Evolutionary conservation across 129 eudicot species (phyloP), one percentile per base, ranked within the genome.

Genomic region (Lactuca sativa): DNA sequence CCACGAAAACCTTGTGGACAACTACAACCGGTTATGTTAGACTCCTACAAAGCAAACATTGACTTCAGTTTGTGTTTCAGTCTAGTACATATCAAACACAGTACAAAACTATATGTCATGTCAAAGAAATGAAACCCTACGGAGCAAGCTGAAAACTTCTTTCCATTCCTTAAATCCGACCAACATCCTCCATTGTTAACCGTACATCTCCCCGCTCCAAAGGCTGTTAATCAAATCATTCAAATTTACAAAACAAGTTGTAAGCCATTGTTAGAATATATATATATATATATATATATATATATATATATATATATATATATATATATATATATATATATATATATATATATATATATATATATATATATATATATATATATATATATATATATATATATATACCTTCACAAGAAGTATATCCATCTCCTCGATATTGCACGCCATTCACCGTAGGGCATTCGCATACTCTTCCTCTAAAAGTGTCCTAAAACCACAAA

Each of bases 361-460:
- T n/a, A 10, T 48, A 18, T 34, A 17, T 52, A 40, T 6, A 64
- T 34, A 67, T 69, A 93, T n/a, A 10, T 48, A 18, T 34, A 17
- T 52, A 40, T 6, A 64, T 34, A 67, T 69, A 93, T n/a, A n/a
- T n/a, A 10, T 48, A 18, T 34, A 17, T 52, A 40, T 6, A 64
- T 34, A 67, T 69, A 93, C 99, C 91, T 87, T 87, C 67, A 67
- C 99, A 95, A 64, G 85, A 78, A 3, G 66, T 78, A 70, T 95
- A 95, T 73, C 97, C 99, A n/a, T 95, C 99, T 74, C 99, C 99
- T 75, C 56, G 74, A 56, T 85, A 90, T 82, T 90, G 99, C 61
- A 95, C 91, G 13, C 97, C 97, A 44, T 82, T 85, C 6, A 79
- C 82, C 48, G 73, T 56, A 57, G 99, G 99, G 79, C 99, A 95